Conservation (phyloP, 345 rosid species). For the Moringa oleifera region DNA sequence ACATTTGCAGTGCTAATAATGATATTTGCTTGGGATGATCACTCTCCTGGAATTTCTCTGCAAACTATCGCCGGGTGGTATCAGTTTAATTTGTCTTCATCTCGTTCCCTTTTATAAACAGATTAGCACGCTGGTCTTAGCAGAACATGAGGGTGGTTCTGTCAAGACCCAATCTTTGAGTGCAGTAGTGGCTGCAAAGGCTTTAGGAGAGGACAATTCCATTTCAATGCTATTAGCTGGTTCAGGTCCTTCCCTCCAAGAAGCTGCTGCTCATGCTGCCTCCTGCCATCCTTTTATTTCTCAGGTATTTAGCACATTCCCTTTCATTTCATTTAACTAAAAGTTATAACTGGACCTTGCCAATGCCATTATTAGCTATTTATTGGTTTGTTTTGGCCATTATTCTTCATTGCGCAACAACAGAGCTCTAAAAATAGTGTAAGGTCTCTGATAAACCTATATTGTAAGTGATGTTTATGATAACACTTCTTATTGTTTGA, state of each 20-base stretch:
- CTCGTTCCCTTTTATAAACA: constrained; percentile 9
- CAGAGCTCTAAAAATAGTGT: neutral
- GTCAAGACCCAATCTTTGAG: constrained; percentile 58
- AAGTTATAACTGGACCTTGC: too few relatives aligned
- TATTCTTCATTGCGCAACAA: neutral
- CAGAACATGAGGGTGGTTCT: constrained; percentile 71
- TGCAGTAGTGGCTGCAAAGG: constrained; percentile 76
- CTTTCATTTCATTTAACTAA: neutral
- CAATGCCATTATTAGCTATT: neutral
- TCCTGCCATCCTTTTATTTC: constrained; percentile 75
- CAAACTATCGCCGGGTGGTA: too few relatives aligned
- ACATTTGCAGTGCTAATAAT: too few relatives aligned
- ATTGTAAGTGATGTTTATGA: too few relatives aligned
- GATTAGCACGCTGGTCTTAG: constrained; percentile 76
- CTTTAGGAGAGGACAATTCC: constrained; percentile 42
- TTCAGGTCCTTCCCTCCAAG: constrained; percentile 66
- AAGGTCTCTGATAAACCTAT: too few relatives aligned
- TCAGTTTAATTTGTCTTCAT: too few relatives aligned
- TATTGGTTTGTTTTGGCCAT: neutral
- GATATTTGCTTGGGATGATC: too few relatives aligned
- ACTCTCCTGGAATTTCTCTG: too few relatives aligned
- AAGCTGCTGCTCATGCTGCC: constrained; percentile 72
- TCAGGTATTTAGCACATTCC: constrained; percentile 34
- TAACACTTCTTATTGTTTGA: neutral
- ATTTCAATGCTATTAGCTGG: constrained; percentile 79